These are phyloP conservation scores for Cryptosporidium viatorum DNA, from an alignment of 169 alveolate species.

Conservation along the genomic window DNA sequence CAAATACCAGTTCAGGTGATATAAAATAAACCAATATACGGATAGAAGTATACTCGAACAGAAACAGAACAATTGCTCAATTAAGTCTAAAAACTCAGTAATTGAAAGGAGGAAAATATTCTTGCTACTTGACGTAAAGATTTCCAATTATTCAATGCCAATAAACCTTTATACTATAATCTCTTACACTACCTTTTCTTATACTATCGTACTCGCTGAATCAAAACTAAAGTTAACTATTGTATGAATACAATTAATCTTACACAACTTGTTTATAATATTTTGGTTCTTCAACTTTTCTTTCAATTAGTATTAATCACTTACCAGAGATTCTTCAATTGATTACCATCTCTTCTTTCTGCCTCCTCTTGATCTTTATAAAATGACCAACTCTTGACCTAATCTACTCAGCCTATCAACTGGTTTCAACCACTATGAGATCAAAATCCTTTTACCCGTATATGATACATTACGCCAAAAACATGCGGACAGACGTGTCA, in stretches of 20 bases:
- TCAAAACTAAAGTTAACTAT: constrained; percentile 46
- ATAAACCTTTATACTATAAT: constrained; percentile 9
- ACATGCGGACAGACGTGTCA: constrained; percentile 77
- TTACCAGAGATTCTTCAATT: constrained; percentile 45
- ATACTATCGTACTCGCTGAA: constrained; percentile 32
- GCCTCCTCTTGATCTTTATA: constrained; percentile 29
- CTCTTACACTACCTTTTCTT: constrained; percentile 74
- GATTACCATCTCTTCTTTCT: constrained; percentile 49
- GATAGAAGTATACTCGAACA: neutral
- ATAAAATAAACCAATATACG: neutral
- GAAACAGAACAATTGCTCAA: neutral
- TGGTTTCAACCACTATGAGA: constrained; percentile 68
- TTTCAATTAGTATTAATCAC: constrained; percentile 25
- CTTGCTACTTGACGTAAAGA: constrained; percentile 1
- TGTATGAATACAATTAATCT: constrained; percentile 33
- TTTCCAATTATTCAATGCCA: constrained; percentile 20
- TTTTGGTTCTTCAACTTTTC: constrained; percentile 16
- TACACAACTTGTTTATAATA: constrained; percentile 50
- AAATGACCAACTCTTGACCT: constrained; percentile 37
- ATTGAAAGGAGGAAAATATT: neutral
- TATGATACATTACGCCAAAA: constrained; percentile 68
- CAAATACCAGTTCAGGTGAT: neutral
- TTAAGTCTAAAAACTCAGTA: neutral
- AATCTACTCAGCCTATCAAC: constrained; percentile 48
- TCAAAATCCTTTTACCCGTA: constrained; percentile 71